These are phyloP conservation scores for Claviceps pazoutovae DNA, from an alignment of 2,329 filamentous ascomycete genomes.

Conservation along the genomic window DNA sequence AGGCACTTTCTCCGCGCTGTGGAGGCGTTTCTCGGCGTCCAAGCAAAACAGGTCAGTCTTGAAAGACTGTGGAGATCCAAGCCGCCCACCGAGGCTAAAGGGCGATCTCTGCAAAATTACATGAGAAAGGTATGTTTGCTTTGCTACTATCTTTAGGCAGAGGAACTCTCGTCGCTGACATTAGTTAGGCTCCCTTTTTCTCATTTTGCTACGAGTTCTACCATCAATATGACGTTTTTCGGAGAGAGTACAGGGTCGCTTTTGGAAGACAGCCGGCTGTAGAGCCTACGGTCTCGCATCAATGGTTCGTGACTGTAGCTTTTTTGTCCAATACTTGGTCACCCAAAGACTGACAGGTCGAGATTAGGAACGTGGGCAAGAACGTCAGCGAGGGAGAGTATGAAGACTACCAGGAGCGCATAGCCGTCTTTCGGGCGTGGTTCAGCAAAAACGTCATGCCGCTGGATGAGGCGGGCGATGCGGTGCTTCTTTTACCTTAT, in stretches of 20 bases:
- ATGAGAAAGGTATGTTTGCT: conserved; percentile 16
- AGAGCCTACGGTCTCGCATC: conserved; percentile 15
- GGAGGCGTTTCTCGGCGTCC: conserved; percentile 11
- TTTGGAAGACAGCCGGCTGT: conserved; percentile 14
- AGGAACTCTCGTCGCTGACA: too few species aligned
- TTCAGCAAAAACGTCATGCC: conserved; percentile 16
- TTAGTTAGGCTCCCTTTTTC: conserved; percentile 15
- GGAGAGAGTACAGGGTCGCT: conserved; percentile 11
- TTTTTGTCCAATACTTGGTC: not conserved
- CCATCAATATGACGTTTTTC: conserved; percentile 16
- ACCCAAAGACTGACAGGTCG: not conserved
- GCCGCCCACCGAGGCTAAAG: conserved; percentile 11
- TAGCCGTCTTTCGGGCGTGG: conserved; percentile 19
- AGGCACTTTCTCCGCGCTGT: conserved; percentile 13
- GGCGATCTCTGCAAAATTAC: conserved; percentile 13
- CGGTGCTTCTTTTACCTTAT: conserved; percentile 14
- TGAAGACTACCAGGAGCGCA: conserved; percentile 10
- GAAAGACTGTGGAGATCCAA: conserved; percentile 10
- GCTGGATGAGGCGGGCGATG: conserved; percentile 6
- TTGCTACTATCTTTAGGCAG: not conserved
- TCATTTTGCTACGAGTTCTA: conserved; percentile 21
- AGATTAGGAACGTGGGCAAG: conserved; percentile 13
- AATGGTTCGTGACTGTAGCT: conserved; percentile 14
- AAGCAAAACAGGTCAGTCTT: conserved; percentile 10
- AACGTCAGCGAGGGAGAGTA: conserved; percentile 12